Conservation (phyloP, 495 filamentous ascomycete species). For the Daldinia loculata region DNA sequence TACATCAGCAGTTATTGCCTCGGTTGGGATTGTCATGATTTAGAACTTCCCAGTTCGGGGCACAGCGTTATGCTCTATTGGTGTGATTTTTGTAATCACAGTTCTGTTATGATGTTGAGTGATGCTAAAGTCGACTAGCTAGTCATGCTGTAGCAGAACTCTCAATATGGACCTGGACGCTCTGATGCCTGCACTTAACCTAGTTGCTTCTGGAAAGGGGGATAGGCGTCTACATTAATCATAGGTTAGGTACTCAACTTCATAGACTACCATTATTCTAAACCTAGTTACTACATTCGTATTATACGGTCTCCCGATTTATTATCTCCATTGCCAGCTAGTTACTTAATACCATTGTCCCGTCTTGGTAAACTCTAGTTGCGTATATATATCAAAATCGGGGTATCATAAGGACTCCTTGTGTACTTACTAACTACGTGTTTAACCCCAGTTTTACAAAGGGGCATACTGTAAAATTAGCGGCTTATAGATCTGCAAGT, state of each 20-base stretch:
- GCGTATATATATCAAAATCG: neutral
- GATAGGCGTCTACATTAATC: neutral
- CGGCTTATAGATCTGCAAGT: too few relatives aligned
- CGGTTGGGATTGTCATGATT: slow-evolving; percentile 14
- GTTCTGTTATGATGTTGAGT: neutral
- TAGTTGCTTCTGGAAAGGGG: neutral
- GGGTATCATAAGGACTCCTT: neutral
- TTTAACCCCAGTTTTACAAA: too few relatives aligned
- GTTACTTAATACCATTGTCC: too few relatives aligned
- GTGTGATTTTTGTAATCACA: neutral
- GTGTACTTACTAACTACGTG: too few relatives aligned
- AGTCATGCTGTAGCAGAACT: neutral
- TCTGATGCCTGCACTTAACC: neutral
- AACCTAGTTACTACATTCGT: neutral
- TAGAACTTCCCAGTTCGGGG: neutral
- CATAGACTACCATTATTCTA: neutral
- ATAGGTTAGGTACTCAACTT: neutral
- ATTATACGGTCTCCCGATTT: neutral
- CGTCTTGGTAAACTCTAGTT: neutral
- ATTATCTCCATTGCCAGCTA: too few relatives aligned
- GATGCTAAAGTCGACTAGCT: neutral
- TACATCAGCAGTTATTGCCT: slow-evolving; percentile 6
- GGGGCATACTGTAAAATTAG: too few relatives aligned
- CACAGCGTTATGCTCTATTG: neutral
- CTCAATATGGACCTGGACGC: neutral